Percentiles rank a stretch among this genome's conserved stretches.
These are phyloP conservation scores for Neurospora tetraspora DNA, from an alignment of 495 filamentous ascomycete genomes.

Conservation along the genomic window DNA sequence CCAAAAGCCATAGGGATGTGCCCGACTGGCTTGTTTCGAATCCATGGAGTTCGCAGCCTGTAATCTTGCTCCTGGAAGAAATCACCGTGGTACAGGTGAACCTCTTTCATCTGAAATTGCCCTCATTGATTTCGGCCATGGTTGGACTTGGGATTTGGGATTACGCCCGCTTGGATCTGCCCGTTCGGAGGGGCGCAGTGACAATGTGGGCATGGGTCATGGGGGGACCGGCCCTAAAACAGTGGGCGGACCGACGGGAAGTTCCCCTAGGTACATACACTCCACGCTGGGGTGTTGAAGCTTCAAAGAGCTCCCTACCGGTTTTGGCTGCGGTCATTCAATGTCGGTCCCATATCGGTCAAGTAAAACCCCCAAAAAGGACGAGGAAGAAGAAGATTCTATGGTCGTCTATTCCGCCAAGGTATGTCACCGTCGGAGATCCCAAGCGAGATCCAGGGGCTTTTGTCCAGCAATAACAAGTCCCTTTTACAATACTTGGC, in stretches of 20 bases:
- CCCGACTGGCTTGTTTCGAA: slow-evolving; percentile 8
- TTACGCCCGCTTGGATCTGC: neutral
- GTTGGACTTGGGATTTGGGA: neutral
- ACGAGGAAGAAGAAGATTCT: neutral
- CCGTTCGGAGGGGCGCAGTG: neutral
- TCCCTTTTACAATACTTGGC: neutral
- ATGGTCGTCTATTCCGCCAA: neutral
- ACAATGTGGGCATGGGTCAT: neutral
- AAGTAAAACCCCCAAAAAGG: neutral
- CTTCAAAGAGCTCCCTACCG: neutral
- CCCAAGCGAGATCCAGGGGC: slow-evolving; percentile 8
- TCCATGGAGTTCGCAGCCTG: slow-evolving; percentile 1
- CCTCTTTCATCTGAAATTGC: neutral
- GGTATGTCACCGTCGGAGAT: neutral
- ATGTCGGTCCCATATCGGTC: neutral
- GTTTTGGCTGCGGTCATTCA: neutral
- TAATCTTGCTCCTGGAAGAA: neutral
- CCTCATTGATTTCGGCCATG: neutral
- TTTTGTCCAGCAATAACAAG: neutral
- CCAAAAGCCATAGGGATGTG: neutral
- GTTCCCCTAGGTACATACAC: neutral
- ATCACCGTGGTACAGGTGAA: neutral
- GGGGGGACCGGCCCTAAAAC: neutral
- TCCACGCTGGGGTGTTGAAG: neutral
- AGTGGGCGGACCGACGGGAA: neutral